Evolutionary conservation across 2,329 filamentous ascomycete genomes (phyloP).

Genomic region (Emericellopsis cladophorae): DNA sequence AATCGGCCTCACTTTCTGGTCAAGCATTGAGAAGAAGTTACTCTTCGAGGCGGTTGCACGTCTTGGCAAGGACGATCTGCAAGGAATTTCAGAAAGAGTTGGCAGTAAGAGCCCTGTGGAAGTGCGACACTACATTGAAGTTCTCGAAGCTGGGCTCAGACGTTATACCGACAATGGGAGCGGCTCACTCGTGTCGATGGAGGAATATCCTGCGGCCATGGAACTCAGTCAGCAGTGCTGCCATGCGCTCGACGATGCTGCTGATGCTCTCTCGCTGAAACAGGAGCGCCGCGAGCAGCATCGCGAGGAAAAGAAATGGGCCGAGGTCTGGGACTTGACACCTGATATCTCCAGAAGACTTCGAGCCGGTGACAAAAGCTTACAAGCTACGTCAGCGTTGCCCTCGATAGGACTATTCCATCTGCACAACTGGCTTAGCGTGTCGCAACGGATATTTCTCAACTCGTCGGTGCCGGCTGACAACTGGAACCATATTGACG

Average conservation of each 20-base stretch:
- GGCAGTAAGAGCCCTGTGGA: constrained; percentile 64
- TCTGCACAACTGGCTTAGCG: constrained; percentile 43
- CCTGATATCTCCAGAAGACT: not conserved
- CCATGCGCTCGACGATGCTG: constrained; percentile 52
- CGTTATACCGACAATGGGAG: constrained; percentile 21
- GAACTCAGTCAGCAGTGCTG: constrained; percentile 60
- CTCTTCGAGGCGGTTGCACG: constrained; percentile 56
- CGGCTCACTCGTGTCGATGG: constrained; percentile 23
- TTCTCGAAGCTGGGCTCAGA: constrained; percentile 41
- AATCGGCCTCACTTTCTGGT: constrained; percentile 62
- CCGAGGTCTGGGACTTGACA: constrained; percentile 53
- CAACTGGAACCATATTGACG: constrained; percentile 54
- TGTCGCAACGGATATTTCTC: constrained; percentile 65
- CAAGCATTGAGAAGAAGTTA: constrained; percentile 51
- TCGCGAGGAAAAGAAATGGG: constrained; percentile 48
- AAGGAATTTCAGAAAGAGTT: constrained; percentile 49
- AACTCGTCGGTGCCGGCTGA: constrained; percentile 47
- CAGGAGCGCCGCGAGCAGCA: constrained; percentile 52
- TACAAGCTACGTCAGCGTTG: constrained; percentile 14
- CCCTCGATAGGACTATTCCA: constrained; percentile 45
- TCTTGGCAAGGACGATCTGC: constrained; percentile 49
- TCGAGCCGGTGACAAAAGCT: constrained; percentile 5
- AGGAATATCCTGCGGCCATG: constrained; percentile 56
- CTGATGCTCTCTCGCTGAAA: constrained; percentile 49
- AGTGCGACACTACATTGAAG: constrained; percentile 53